Evolutionary conservation across 2,329 filamentous ascomycete genomes (phyloP), one percentile per base, ranked within the genome.

Genomic region (Exserohilum turcica): DNA sequence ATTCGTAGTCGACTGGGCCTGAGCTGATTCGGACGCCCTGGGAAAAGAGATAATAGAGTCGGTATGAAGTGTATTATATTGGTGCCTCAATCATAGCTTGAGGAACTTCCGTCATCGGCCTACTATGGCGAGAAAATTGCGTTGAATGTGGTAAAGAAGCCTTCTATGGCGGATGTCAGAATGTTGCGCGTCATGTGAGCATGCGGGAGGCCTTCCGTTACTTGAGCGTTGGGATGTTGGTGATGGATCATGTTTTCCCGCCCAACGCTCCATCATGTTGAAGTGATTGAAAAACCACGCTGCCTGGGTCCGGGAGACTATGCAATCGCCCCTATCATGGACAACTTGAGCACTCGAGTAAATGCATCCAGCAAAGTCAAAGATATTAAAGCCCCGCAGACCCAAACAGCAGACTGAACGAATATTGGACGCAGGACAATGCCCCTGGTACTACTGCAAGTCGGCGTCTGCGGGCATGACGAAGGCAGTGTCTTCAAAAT

Each of bases 401-500:
- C 6, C 27, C 1, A 13, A 8, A 32, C 6, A 21, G 18, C 32
- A 21, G 13, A 15, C n/a, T 7, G n/a, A 31, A 37, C 6, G 16
- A 13, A 2, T 6, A n/a, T 19, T 39, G 27, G 13, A 24, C n/a
- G 10, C 13, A 15, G 21, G 45, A 8, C 12, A 33, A 35, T 3
- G 16, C 29, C 31, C 15, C 35, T 31, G n/a, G n/a, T 37, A 24
- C 61, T 64, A 71, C 46, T 72, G 67, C 52, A 74, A 69, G 16
- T 63, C 69, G 37, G 68, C 70, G 49, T 74, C 77, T 39, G 76
- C 76, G 12, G 79, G 79, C 78, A 80, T 80, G 37, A 77, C 65
- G 57, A 81, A 81, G 6, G 76, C 76, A 33, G 74, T 76, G 19
- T 69, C 65, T 38, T 78, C 70, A 45, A 81, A 79, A 37, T 80